phyloP scores from a whole-genome alignment of 805 yeast species.

The Candida odintsovae region DNA sequence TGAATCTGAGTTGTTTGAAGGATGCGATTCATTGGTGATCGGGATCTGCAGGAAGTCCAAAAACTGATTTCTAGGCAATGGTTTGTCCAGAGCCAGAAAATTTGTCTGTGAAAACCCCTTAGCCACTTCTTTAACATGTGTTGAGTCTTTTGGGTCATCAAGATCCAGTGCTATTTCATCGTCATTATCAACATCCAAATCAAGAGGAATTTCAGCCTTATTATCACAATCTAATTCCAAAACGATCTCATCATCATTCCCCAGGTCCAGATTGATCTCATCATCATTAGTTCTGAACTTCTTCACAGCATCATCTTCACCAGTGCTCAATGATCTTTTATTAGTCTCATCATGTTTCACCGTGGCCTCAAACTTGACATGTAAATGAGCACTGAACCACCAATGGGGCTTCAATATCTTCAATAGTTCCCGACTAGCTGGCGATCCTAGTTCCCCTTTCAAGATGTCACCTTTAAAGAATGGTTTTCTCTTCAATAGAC shows the following conservation, averaged over 20 bases:
- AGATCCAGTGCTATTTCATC: constrained; percentile 1
- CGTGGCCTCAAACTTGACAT: constrained; percentile 61
- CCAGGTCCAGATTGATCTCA: constrained; percentile 24
- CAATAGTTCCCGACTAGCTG: constrained; percentile 54
- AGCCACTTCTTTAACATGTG: constrained; percentile 1
- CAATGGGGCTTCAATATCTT: constrained; percentile 48
- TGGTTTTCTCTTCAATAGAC: constrained; percentile 54
- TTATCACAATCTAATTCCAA: constrained; percentile 24
- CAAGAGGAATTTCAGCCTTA: constrained; percentile 29
- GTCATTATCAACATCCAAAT: constrained; percentile 20
- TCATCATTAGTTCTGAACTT: constrained; percentile 10
- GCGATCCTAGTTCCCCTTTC: constrained; percentile 62
- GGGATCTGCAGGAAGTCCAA: constrained; percentile 47
- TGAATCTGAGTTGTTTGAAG: not conserved
- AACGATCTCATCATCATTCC: constrained; percentile 22
- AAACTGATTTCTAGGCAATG: constrained; percentile 58
- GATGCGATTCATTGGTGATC: constrained; percentile 19
- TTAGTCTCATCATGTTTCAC: constrained; percentile 30
- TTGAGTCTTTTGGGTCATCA: constrained; percentile 1
- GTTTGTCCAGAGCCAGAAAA: constrained; percentile 83
- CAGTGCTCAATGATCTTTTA: constrained; percentile 1
- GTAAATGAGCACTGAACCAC: constrained; percentile 92
- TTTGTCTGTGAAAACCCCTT: constrained; percentile 28
- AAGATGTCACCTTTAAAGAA: constrained; percentile 62
- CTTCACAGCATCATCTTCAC: constrained; percentile 4